Evolutionary conservation across 495 filamentous ascomycete genomes (phyloP).

Genomic region (Aspergillus leporis): DNA sequence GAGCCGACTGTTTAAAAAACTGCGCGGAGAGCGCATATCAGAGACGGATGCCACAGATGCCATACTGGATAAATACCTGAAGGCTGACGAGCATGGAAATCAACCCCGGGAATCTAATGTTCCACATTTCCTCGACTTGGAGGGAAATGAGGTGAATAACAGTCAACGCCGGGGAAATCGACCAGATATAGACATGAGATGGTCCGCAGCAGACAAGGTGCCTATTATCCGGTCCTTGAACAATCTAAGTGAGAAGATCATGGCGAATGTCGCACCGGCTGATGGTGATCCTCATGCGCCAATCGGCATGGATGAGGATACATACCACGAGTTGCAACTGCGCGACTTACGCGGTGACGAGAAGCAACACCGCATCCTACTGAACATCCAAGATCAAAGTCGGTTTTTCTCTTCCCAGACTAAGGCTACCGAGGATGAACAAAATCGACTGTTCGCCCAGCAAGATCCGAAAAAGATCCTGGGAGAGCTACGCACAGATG

Average conservation of each 20-base stretch:
- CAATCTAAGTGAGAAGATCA: slow-evolving; percentile 82
- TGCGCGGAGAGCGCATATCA: slow-evolving; percentile 82
- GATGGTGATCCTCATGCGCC: slow-evolving; percentile 66
- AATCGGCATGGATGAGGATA: slow-evolving; percentile 71
- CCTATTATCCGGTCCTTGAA: slow-evolving; percentile 87
- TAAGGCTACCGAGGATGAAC: slow-evolving; percentile 50
- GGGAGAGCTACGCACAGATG: slow-evolving; percentile 58
- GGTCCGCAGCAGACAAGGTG: slow-evolving; percentile 61
- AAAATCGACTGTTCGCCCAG: slow-evolving; percentile 58
- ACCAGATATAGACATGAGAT: slow-evolving; percentile 85
- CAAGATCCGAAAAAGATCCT: slow-evolving; percentile 71
- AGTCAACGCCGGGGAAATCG: slow-evolving; percentile 76
- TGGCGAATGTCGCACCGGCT: slow-evolving; percentile 77
- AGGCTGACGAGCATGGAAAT: slow-evolving; percentile 57
- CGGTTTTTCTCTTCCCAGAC: slow-evolving; percentile 73
- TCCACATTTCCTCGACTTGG: slow-evolving; percentile 86
- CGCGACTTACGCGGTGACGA: slow-evolving; percentile 77
- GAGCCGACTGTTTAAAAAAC: slow-evolving; percentile 83
- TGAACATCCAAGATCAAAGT: slow-evolving; percentile 85
- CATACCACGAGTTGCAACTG: slow-evolving; percentile 72
- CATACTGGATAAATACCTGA: slow-evolving; percentile 81
- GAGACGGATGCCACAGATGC: slow-evolving; percentile 72
- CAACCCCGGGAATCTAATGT: slow-evolving; percentile 61
- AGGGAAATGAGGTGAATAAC: slow-evolving; percentile 91
- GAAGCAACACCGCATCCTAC: slow-evolving; percentile 69